A percentile compares a stretch with the other conserved stretches of the same genome.
Evolutionary conservation across 2,329 filamentous ascomycete genomes (phyloP).

Genomic region (Dothistroma pini): DNA sequence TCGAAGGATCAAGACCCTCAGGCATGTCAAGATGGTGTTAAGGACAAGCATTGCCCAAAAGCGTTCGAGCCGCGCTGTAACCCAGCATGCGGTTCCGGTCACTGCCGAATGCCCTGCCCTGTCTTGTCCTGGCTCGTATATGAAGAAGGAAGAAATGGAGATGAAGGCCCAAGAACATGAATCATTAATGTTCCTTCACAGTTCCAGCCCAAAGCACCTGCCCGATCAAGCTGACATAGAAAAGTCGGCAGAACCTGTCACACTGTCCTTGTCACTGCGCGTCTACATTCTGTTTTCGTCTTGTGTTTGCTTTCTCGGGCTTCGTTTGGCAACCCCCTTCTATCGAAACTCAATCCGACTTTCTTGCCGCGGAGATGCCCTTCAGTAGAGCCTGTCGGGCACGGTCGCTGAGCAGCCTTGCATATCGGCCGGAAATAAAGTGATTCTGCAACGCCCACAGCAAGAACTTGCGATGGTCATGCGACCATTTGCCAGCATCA

Average conservation of each 20-base stretch:
- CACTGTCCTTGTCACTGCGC: too few species aligned
- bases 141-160: background rate
- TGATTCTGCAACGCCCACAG: background rate
- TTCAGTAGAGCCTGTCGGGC: background rate
- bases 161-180: too few species aligned
- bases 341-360: conserved; percentile 4
- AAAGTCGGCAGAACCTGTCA: too few species aligned
- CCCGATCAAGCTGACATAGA: too few species aligned
- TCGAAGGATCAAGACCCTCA: too few species aligned
- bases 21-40: background rate
- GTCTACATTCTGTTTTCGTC: background rate
- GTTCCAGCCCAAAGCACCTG: too few species aligned
- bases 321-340: background rate
- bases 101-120: background rate
- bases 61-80: background rate
- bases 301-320: too few species aligned
- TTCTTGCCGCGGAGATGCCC: background rate
- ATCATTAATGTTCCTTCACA: too few species aligned
- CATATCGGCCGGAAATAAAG: background rate
- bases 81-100: background rate
- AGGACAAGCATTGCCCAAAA: background rate
- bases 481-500: background rate
- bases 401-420: background rate
- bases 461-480: background rate
- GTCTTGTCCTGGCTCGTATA: background rate